Evolutionary conservation across 208 protist species (phyloP).

Genomic region (Tritrichomonas foetus): DNA sequence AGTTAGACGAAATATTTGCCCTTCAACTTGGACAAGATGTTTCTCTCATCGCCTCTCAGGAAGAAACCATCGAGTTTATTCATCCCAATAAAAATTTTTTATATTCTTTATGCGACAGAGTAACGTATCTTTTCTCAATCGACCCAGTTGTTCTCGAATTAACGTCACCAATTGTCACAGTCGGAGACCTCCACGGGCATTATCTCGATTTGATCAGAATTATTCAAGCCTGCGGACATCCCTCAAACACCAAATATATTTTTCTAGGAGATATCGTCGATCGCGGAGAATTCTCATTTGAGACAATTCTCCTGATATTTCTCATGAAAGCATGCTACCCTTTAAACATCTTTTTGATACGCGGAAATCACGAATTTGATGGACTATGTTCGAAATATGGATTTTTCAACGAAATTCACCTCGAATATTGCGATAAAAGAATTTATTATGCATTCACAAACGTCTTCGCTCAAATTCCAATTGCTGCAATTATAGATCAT

Average conservation of each 20-base stretch:
- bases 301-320: background rate
- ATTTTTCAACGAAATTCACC: constrained; percentile 75
- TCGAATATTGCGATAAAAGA: constrained; percentile 75
- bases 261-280: constrained; percentile 17
- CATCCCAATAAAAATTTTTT: too few relatives aligned
- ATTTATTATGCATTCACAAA: constrained; percentile 71
- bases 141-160: background rate
- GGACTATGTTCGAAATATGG: constrained; percentile 83
- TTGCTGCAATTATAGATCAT: constrained; percentile 61
- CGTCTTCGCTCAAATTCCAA: constrained; percentile 73
- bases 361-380: constrained; percentile 81
- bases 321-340: constrained; percentile 62
- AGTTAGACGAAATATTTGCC: too few relatives aligned
- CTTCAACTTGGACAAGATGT: too few relatives aligned
- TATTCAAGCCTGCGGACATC: background rate
- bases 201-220: background rate
- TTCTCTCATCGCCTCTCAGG: too few relatives aligned
- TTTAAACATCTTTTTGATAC: constrained; percentile 71
- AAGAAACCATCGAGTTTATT: too few relatives aligned
- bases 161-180: background rate
- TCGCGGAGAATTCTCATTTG: background rate
- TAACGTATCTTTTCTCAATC: background rate
- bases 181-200: background rate
- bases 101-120: background rate
- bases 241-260: background rate